Evolutionary conservation across 2,329 filamentous ascomycete species (phyloP).

Genomic region (Clarireedia sp.): DNA sequence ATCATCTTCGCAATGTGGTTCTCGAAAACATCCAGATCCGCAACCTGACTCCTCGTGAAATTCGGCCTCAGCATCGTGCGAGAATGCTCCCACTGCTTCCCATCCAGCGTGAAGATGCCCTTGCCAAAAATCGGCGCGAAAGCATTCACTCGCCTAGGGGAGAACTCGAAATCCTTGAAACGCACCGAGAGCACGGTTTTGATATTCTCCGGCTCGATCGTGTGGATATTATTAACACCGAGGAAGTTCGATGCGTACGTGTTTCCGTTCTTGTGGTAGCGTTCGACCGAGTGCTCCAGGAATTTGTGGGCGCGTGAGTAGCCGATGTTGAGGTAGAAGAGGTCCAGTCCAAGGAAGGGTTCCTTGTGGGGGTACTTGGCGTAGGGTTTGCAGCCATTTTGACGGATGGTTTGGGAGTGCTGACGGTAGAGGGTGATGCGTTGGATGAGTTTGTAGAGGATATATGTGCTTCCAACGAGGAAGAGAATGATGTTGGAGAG

Average conservation of each 20-base stretch:
- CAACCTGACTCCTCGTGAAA: conserved; percentile 41
- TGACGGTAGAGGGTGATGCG: neutral
- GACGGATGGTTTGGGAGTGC: conserved; percentile 6
- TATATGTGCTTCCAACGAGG: conserved; percentile 4
- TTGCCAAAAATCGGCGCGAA: conserved; percentile 44
- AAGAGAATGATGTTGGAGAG: neutral
- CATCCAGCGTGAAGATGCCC: conserved; percentile 48
- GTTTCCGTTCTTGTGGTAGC: conserved; percentile 27
- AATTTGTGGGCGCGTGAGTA: conserved; percentile 32
- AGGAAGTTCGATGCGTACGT: conserved; percentile 11
- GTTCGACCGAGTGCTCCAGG: conserved; percentile 28
- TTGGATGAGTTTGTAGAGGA: conserved; percentile 11
- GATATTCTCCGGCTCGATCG: conserved; percentile 47
- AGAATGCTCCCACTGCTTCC: conserved; percentile 44
- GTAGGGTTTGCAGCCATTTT: conserved; percentile 40
- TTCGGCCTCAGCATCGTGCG: conserved; percentile 46
- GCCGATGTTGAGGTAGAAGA: conserved; percentile 34
- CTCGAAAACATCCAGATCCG: conserved; percentile 50
- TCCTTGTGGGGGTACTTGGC: conserved; percentile 43
- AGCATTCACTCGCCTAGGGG: conserved; percentile 34
- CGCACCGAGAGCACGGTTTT: conserved; percentile 48
- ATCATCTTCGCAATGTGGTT: conserved; percentile 50
- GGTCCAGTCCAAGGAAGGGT: conserved; percentile 45
- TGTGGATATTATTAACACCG: conserved; percentile 35
- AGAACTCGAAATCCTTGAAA: conserved; percentile 47